A percentile compares a stretch with the other conserved stretches of the same genome.
Evolutionary conservation across 345 rosid genomes (phyloP).

Genomic region (Erodium maritimum): DNA sequence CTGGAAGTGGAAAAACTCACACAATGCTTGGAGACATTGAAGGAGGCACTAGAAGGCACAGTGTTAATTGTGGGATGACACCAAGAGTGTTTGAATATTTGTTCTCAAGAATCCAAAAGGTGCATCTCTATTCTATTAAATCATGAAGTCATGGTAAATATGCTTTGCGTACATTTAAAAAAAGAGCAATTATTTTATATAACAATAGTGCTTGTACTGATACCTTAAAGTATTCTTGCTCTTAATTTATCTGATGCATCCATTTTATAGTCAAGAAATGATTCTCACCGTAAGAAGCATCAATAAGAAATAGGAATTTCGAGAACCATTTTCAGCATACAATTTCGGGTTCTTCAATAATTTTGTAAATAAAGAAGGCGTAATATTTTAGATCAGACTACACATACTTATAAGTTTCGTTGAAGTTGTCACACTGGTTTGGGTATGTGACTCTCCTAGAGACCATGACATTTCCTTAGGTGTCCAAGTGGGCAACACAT

Average conservation of each 20-base stretch:
- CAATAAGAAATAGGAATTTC: background rate
- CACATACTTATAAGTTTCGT: no score
- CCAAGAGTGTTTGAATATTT: constrained; percentile 89
- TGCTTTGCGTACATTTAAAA: background rate
- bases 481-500: no score
- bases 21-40: constrained; percentile 99
- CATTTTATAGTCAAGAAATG: no score
- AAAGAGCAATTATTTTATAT: background rate
- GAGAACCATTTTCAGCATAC: background rate
- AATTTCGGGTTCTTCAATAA: background rate
- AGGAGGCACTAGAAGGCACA: constrained; percentile 86
- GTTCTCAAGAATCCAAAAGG: constrained; percentile 91
- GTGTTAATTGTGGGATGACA: constrained; percentile 92
- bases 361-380: background rate
- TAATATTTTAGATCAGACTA: no score
- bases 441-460: no score
- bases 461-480: no score
- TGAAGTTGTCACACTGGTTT: background rate
- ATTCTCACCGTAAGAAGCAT: background rate
- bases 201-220: background rate
- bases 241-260: no score
- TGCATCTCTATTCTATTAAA: constrained; percentile 8
- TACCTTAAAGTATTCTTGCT: background rate
- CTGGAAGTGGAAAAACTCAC: constrained; percentile 99
- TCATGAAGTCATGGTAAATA: background rate